A percentile compares a stretch with the other conserved stretches of the same genome.
phyloP scores from a whole-genome alignment of 257 asterid genomes.

The Petunia axillaris region DNA sequence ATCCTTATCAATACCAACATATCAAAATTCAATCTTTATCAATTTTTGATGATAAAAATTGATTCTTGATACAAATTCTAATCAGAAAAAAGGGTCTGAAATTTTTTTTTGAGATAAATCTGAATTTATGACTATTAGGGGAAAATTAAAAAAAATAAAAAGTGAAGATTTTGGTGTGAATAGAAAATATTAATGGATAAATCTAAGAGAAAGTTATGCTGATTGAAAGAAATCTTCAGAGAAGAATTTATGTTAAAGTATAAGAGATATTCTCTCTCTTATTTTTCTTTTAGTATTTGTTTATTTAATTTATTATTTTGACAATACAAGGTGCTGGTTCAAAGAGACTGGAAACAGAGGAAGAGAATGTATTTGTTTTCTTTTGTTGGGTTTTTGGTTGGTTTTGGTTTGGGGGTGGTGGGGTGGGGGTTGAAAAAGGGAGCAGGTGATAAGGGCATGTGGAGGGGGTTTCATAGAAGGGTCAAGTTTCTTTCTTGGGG shows the following conservation, averaged over 20 bases:
- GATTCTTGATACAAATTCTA: conserved; percentile 24
- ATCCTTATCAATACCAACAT: conserved; percentile 3
- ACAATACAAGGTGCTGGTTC: conserved; percentile 32
- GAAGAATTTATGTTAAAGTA: conserved; percentile 54
- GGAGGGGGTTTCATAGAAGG: not conserved
- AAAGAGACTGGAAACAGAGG: conserved; percentile 28
- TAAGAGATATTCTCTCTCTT: conserved; percentile 44
- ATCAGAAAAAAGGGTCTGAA: not conserved
- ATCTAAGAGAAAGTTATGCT: conserved; percentile 38
- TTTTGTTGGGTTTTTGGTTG: not conserved
- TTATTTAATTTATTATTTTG: not conserved
- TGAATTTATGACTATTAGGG: not conserved
- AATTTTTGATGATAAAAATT: not conserved
- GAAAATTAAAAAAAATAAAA: not conserved
- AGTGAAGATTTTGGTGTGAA: conserved; percentile 9
- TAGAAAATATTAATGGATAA: conserved; percentile 43
- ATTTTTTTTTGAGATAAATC: not conserved
- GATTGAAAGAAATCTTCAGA: conserved; percentile 44
- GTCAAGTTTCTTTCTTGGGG: not conserved
- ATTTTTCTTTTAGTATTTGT: conserved; percentile 23
- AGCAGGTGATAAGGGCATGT: not conserved
- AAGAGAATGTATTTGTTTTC: conserved; percentile 13
- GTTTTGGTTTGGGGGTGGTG: too few relatives aligned
- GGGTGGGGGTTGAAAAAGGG: not conserved
- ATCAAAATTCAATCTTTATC: not conserved